Evolutionary conservation across 495 filamentous ascomycete species (phyloP).

Genomic region (Podospora australis): DNA sequence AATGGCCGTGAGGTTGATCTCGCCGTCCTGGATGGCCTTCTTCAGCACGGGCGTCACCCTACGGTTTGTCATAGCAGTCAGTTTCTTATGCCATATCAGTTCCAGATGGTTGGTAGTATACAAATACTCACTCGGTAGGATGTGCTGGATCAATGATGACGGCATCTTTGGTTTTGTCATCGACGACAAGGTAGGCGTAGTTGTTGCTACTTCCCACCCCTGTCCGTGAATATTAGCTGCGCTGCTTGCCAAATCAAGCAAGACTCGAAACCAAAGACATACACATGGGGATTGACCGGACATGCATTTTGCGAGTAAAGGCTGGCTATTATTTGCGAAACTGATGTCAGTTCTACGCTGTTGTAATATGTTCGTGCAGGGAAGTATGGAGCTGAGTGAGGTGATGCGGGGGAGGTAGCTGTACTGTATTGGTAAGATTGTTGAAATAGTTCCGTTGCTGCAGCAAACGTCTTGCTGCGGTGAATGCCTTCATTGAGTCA

Average conservation of each 20-base stretch:
- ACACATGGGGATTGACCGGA: slow-evolving; percentile 99
- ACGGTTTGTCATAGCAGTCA: neutral
- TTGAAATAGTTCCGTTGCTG: neutral
- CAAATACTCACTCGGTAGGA: slow-evolving; percentile 68
- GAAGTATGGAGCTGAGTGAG: neutral
- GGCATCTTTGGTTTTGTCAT: slow-evolving; percentile 82
- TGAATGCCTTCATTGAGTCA: slow-evolving; percentile 33
- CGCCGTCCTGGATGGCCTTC: slow-evolving; percentile 58
- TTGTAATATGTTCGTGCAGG: neutral
- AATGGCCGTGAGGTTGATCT: slow-evolving; percentile 80
- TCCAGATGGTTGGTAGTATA: neutral
- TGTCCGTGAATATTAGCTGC: slow-evolving; percentile 24
- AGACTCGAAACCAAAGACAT: slow-evolving; percentile 31
- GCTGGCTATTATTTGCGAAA: slow-evolving; percentile 21
- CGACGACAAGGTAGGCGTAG: slow-evolving; percentile 92
- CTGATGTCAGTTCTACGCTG: neutral
- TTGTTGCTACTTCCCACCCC: slow-evolving; percentile 89
- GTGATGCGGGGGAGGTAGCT: neutral
- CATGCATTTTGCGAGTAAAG: slow-evolving; percentile 67
- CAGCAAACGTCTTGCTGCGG: slow-evolving; percentile 18
- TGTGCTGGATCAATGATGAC: slow-evolving; percentile 94
- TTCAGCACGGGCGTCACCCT: slow-evolving; percentile 80
- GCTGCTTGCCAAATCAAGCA: neutral
- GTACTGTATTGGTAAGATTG: neutral
- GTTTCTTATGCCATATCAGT: neutral